A percentile compares a stretch with the other conserved stretches of the same genome.
These are phyloP conservation scores for Linaria vulgaris DNA, from an alignment of 257 asterid genomes.

Conservation along the genomic window DNA sequence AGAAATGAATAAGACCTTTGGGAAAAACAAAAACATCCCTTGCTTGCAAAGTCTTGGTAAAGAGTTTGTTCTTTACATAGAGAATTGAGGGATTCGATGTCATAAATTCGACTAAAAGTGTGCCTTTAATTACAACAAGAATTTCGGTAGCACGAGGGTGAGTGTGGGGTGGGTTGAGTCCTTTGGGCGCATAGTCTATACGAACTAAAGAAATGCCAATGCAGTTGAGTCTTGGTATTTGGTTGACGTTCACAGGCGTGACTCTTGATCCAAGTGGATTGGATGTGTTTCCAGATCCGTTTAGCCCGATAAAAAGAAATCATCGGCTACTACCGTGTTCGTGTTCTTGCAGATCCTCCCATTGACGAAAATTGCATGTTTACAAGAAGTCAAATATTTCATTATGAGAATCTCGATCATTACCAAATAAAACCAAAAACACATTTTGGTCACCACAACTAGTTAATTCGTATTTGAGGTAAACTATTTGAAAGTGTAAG, in stretches of 20 bases:
- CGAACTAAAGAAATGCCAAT: conserved; percentile 13
- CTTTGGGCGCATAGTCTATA: conserved; percentile 11
- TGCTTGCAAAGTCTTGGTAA: conserved; percentile 8
- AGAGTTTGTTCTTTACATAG: conserved; percentile 17
- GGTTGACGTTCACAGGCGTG: conserved; percentile 5
- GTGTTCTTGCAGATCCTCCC: conserved; percentile 17
- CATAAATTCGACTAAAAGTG: conserved; percentile 22
- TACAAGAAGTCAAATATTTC: background rate
- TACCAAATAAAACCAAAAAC: too few species aligned
- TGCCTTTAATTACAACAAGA: conserved; percentile 22
- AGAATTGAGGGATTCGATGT: conserved; percentile 23
- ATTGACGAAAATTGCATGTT: conserved; percentile 13
- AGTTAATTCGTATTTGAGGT: too few species aligned
- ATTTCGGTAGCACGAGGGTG: conserved; percentile 16
- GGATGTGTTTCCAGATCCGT: background rate
- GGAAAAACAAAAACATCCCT: conserved; percentile 28
- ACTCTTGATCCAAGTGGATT: conserved; percentile 11
- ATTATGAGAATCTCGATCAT: too few species aligned
- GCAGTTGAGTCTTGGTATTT: conserved; percentile 15
- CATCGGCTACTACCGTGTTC: conserved; percentile 8
- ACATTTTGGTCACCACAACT: too few species aligned
- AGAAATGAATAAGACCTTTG: conserved; percentile 28
- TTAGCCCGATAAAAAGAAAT: conserved; percentile 11
- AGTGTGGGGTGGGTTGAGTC: conserved; percentile 16
- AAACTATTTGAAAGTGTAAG: too few species aligned